Evolutionary conservation across 805 yeast species (phyloP), one percentile per base, ranked within the genome.

Genomic region (Nakazawaea peltata): DNA sequence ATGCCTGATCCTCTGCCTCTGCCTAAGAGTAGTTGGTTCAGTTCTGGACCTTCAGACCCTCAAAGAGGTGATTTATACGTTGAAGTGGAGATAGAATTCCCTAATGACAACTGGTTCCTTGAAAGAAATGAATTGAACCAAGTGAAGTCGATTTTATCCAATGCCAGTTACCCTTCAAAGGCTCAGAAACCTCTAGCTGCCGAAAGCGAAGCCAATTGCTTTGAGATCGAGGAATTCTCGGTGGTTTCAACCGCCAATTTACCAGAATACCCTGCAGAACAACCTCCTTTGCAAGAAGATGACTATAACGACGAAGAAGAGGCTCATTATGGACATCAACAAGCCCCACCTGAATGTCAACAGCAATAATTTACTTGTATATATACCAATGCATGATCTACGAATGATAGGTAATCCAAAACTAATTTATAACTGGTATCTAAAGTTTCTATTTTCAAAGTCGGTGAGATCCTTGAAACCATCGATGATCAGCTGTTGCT

Each of bases 41-140:
- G 67, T 43, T 26, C 49, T 41, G 28, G 51, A 40, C 10, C 7
- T 21, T 10, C 49, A 45, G 41, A 44, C 34, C n/a, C n/a, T n/a
- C 36, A 48, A 45, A 34, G 60, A 60, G 96, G 96, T 18, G 83
- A 83, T 53, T 59, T 87, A 43, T 86, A 75, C 48, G 63, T 87
- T 13, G 71, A 67, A 34, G 55, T 84, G n/a, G 73, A 72, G 15
- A 74, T 88, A 34, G 85, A 77, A 46, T 87, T 88, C 53, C 97
- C 96, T 2, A 66, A 67, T 24, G 94, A 86, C 54, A 72, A 78
- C 48, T 87, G 96, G 96, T 78, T 79, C 48, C 56, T 73, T 44
- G 95, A 86, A 53, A 72, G 69, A 47, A 66, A 74, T 39, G 95
- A 86, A 49, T 36, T 78, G 3, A 40, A 56, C 17, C 71, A 67